Evolutionary conservation across 78 protist genomes (phyloP).

Genomic region (Pelomyxa schiedti): DNA sequence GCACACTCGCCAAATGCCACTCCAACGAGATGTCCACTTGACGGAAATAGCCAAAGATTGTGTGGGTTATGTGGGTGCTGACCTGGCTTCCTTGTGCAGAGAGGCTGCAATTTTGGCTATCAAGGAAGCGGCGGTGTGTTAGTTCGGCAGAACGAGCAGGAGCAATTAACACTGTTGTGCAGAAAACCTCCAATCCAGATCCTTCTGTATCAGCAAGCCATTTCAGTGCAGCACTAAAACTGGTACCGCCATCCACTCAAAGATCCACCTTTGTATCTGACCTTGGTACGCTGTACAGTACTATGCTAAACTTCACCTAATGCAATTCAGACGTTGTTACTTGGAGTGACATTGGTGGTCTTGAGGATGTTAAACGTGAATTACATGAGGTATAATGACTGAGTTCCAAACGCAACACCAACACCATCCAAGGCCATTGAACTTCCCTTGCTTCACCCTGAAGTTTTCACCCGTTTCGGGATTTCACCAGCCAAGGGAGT

Average conservation of each 20-base stretch:
- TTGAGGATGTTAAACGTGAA: constrained; percentile 20
- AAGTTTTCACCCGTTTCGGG: constrained; percentile 37
- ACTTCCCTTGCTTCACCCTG: constrained; percentile 54
- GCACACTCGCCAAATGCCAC: not conserved
- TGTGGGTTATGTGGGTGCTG: constrained; percentile 59
- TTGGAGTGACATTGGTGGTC: constrained; percentile 76
- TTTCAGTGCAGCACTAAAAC: not conserved
- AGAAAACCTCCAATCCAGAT: not conserved
- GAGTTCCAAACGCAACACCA: not conserved
- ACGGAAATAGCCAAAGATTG: not conserved
- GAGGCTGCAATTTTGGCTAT: constrained; percentile 51
- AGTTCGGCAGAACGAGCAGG: no score
- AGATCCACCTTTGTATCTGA: not conserved
- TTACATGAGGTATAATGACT: not conserved
- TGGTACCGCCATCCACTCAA: not conserved
- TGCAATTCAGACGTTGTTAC: constrained; percentile 1
- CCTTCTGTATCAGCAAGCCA: not conserved
- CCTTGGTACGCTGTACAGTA: not conserved
- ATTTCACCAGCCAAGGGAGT: constrained; percentile 70
- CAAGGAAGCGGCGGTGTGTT: not conserved
- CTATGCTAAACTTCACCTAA: not conserved
- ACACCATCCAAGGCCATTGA: constrained; percentile 43
- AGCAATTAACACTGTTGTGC: not conserved
- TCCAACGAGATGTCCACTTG: not conserved
- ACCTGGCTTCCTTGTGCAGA: constrained; percentile 47